These are phyloP conservation scores for Colletotrichum sp. DNA, from an alignment of 2,329 filamentous ascomycete species.

Conservation along the genomic window DNA sequence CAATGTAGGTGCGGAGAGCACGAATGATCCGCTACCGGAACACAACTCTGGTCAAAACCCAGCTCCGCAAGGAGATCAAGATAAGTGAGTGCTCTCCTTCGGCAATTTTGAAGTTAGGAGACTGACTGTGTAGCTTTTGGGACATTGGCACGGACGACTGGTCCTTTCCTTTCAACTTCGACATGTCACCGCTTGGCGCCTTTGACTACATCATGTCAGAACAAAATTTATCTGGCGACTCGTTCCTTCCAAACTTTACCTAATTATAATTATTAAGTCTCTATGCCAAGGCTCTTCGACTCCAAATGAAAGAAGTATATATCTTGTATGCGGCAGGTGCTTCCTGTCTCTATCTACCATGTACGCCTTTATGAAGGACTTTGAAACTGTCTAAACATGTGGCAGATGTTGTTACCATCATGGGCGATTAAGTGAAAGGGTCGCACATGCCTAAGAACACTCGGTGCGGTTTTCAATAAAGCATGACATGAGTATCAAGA, in stretches of 20 bases:
- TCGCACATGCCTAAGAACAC: neutral
- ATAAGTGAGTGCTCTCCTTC: too few relatives aligned
- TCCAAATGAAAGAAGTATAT: too few relatives aligned
- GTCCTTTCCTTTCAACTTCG: neutral
- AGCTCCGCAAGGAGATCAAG: neutral
- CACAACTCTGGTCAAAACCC: rapidly evolving
- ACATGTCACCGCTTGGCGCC: neutral
- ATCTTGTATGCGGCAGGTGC: too few relatives aligned
- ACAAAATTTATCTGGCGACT: neutral
- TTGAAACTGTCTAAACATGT: too few relatives aligned
- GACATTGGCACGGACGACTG: neutral
- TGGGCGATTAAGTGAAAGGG: too few relatives aligned
- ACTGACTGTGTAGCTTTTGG: neutral
- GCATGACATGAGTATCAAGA: neutral
- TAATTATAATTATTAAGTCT: too few relatives aligned
- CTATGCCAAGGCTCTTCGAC: too few relatives aligned
- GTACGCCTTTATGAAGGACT: too few relatives aligned
- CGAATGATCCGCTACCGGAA: neutral
- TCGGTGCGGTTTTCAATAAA: rapidly evolving
- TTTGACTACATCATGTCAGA: neutral
- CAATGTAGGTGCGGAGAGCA: neutral
- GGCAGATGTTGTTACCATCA: too few relatives aligned
- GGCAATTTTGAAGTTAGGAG: too few relatives aligned
- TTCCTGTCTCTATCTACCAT: too few relatives aligned
- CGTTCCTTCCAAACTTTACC: too few relatives aligned